Evolutionary conservation across 345 rosid species (phyloP).

Genomic region (Iberis pinnata): DNA sequence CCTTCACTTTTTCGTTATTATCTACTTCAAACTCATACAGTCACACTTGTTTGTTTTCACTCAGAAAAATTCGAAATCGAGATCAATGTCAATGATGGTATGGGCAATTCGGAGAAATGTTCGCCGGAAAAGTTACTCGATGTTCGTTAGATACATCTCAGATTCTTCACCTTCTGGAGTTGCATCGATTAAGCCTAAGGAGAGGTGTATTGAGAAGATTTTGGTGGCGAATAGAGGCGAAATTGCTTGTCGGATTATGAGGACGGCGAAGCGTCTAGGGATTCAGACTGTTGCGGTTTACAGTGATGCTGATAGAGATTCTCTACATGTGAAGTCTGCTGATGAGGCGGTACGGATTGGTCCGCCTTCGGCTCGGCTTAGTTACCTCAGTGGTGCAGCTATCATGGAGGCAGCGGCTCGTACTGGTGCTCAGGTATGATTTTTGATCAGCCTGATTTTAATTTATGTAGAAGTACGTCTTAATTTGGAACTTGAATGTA

Average conservation of each 20-base stretch:
- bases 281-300: constrained; percentile 78
- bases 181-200: constrained; percentile 15
- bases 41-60: constrained; percentile 16
- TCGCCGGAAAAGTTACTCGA: constrained; percentile 25
- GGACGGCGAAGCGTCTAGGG: constrained; percentile 75
- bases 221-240: constrained; percentile 81
- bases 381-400: constrained; percentile 55
- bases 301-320: constrained; percentile 72
- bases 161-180: constrained; percentile 9
- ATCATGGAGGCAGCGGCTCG: constrained; percentile 74
- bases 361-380: constrained; percentile 78
- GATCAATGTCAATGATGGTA: constrained; percentile 46
- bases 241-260: constrained; percentile 75
- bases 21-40: background rate
- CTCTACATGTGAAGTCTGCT: constrained; percentile 85
- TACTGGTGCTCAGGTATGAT: constrained; percentile 68
- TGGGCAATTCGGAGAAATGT: constrained; percentile 48
- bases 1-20: background rate
- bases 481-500: too few species aligned
- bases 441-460: background rate
- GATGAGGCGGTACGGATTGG: constrained; percentile 77
- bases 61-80: constrained; percentile 14
- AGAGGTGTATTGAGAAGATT: constrained; percentile 57
- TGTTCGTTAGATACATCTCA: constrained; percentile 34
- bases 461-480: too few species aligned